These are phyloP conservation scores for Tuber brumale DNA, from an alignment of 495 filamentous ascomycete genomes.

Conservation along the genomic window DNA sequence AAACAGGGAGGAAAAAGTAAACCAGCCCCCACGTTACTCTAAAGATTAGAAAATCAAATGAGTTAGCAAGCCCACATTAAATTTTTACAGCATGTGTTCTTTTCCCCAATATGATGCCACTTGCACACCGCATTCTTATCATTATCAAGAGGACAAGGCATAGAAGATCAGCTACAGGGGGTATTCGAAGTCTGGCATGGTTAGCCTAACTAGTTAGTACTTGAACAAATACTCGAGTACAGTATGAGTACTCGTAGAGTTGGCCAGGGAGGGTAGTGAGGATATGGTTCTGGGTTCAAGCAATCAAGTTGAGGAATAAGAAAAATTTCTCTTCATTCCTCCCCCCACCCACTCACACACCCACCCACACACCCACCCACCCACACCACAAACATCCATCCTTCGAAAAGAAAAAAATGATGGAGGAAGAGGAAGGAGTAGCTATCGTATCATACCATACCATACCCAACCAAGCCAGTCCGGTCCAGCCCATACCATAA, in stretches of 20 bases:
- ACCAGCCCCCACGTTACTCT: neutral
- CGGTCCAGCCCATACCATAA: neutral
- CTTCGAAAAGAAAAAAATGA: neutral
- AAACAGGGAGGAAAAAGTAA: neutral
- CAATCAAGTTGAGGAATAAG: neutral
- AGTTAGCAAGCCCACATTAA: neutral
- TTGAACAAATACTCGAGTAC: neutral
- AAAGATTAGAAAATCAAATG: neutral
- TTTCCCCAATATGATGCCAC: neutral
- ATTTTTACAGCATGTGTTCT: neutral
- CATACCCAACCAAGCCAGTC: neutral
- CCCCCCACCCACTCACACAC: neutral
- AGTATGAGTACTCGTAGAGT: neutral
- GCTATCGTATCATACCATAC: neutral
- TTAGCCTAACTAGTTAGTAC: neutral
- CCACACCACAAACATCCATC: neutral
- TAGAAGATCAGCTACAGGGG: slow-evolving; percentile 1
- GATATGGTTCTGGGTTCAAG: neutral
- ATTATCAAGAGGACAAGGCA: neutral
- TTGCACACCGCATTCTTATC: neutral
- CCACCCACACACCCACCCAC: neutral
- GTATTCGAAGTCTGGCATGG: neutral
- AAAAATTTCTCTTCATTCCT: neutral
- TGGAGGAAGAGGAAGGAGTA: neutral
- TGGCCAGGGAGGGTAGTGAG: neutral